phyloP scores from a whole-genome alignment of 768 basidiomycete genomes.

The Hericium rajendrae region DNA sequence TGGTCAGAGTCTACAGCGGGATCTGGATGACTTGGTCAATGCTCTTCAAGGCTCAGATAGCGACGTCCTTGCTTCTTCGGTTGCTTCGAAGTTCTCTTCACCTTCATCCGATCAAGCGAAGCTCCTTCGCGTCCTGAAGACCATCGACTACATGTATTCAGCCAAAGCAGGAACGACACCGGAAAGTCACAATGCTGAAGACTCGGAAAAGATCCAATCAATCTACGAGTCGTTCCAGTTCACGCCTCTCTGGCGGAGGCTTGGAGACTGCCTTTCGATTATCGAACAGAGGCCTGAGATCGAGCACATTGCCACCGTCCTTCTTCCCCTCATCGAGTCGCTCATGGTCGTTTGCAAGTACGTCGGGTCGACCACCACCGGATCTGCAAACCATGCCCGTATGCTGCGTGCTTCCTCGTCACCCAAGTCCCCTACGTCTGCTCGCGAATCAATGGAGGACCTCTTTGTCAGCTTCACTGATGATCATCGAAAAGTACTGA shows the following conservation, averaged over 20 bases:
- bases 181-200: conserved; percentile 33
- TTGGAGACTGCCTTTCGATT: conserved; percentile 81
- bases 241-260: conserved; percentile 75
- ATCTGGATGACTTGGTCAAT: conserved; percentile 66
- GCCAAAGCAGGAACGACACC: conserved; percentile 36
- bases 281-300: conserved; percentile 75
- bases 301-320: conserved; percentile 84
- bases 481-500: conserved; percentile 85
- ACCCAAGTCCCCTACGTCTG: conserved; percentile 54
- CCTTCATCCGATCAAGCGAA: conserved; percentile 96
- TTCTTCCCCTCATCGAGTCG: conserved; percentile 90
- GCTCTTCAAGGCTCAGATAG: conserved; percentile 49
- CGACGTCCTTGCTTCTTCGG: conserved; percentile 51
- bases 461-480: conserved; percentile 92
- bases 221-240: conserved; percentile 93
- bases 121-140: conserved; percentile 88
- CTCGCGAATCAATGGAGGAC: conserved; percentile 77
- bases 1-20: conserved; percentile 61
- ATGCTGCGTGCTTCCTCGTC: conserved; percentile 55
- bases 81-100: conserved; percentile 86
- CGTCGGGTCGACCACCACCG: conserved; percentile 54
- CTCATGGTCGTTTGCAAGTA: conserved; percentile 99
- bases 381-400: conserved; percentile 33
- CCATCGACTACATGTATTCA: conserved; percentile 94
- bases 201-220: conserved; percentile 71